Base-by-base conservation (phyloP, 495 filamentous ascomycete genomes). In the Penicillium goetzii region DNA sequence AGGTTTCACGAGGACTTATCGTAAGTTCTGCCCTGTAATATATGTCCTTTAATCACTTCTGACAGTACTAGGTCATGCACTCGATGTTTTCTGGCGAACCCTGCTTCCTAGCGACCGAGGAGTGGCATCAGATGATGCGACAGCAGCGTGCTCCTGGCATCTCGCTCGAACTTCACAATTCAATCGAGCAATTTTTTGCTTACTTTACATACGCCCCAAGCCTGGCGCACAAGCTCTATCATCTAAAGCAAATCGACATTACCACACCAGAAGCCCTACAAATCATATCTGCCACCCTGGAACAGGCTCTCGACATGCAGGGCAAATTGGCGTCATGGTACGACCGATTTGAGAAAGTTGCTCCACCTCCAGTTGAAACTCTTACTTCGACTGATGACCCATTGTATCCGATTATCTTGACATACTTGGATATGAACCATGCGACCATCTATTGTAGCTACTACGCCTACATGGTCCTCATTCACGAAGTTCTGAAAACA, bases 391-490 rank as follows among this genome's bases (percentile, higher is more conserved):
- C 58, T 2, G 63, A 58, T 3, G 75, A 78, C 53, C 19, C 43
- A 1, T 11, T 74, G 26, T 74, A 63, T 21, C 74, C 76, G 0
- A 53, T 68, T 4, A 61, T 76, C 21, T 58, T 74, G 21, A 56
- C 40, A 2, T 78, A 74, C 49, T 65, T 66, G 5, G 71, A 75
- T 30, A 58, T 74, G 14, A 66, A 61, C 50, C 59, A 59, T 26
- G 69, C 74, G 0, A 63, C 67, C 0, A 66, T 78, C 4, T 75
- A 66, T 34, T 73, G 69, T 51, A 63, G 66, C 21, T 76, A 75
- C 58, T 76, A 71, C 51, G 68, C 76, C 19, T 78, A 69, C 56
- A 75, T 73, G 74, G 60, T 70, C 7, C 63, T 78, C 33, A 66
- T 76, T 8, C 72, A 76, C 47, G 72, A 74, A 56, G 56, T 70